phyloP scores from a whole-genome alignment of 441 rosid species.

The Brassica hybrid region DNA sequence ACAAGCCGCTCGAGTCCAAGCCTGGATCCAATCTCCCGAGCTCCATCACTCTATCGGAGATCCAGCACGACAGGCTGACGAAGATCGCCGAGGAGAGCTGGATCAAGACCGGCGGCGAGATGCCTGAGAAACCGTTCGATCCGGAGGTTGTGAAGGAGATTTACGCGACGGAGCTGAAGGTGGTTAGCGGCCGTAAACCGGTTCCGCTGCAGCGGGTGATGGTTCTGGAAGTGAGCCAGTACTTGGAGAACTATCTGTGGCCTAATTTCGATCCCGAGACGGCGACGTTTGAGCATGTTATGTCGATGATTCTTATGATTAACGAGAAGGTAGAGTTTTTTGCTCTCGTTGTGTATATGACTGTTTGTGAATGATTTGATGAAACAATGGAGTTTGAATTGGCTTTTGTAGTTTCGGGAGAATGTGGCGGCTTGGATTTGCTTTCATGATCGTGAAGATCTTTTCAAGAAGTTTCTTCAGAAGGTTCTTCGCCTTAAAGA shows the following conservation, averaged over 20 bases:
- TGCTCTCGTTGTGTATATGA: neutral
- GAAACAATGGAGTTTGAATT: neutral
- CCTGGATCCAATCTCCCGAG: conserved; percentile 69
- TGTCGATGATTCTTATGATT: conserved; percentile 98
- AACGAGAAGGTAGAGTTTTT: conserved; percentile 93
- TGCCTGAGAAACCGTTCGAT: conserved; percentile 65
- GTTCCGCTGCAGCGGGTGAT: conserved; percentile 95
- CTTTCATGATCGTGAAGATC: conserved; percentile 81
- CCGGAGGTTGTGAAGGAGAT: conserved; percentile 82
- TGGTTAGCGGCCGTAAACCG: conserved; percentile 74
- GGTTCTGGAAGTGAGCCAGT: conserved; percentile 97
- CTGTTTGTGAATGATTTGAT: neutral
- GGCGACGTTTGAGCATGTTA: conserved; percentile 90
- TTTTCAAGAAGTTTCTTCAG: conserved; percentile 75
- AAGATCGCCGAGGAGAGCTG: conserved; percentile 84
- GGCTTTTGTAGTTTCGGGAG: conserved; percentile 76
- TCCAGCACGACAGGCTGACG: conserved; percentile 89
- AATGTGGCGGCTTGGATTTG: conserved; percentile 98
- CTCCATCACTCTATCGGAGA: conserved; percentile 89
- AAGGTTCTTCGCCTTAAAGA: conserved; percentile 88
- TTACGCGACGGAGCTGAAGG: conserved; percentile 80
- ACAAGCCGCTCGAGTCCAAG: conserved; percentile 70
- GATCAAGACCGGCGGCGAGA: conserved; percentile 57
- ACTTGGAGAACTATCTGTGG: conserved; percentile 96
- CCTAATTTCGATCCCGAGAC: conserved; percentile 87